These are phyloP conservation scores for Solanum pennellii DNA, from an alignment of 257 asterid species.

Conservation along the genomic window DNA sequence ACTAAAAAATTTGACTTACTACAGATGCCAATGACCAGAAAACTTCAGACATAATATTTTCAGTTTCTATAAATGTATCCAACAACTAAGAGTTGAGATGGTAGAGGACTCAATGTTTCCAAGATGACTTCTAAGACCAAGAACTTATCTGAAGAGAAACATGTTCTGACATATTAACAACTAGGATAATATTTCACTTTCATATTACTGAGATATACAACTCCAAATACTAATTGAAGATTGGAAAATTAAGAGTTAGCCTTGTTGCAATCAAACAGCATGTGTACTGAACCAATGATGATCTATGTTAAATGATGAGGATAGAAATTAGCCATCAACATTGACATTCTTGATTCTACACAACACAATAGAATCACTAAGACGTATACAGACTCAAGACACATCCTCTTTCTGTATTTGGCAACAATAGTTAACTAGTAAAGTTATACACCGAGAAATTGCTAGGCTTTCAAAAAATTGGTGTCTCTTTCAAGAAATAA, in stretches of 20 bases:
- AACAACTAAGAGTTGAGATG: background rate
- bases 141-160: background rate
- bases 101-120: background rate
- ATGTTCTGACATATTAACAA: background rate
- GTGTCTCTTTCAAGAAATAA: background rate
- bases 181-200: background rate
- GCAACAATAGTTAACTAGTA: background rate
- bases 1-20: background rate
- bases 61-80: background rate
- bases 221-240: background rate
- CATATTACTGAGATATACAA: background rate
- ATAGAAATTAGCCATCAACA: background rate
- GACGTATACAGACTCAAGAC: background rate
- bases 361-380: background rate
- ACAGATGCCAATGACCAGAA: background rate
- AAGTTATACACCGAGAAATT: background rate
- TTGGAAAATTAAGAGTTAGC: background rate
- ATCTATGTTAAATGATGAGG: background rate
- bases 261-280: background rate
- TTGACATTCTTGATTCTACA: background rate
- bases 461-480: background rate
- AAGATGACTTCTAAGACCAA: background rate
- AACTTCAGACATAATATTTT: background rate
- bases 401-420: background rate
- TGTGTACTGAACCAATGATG: background rate